Base-by-base conservation (phyloP, 345 rosid genomes). In the Euphorbia peplus region DNA sequence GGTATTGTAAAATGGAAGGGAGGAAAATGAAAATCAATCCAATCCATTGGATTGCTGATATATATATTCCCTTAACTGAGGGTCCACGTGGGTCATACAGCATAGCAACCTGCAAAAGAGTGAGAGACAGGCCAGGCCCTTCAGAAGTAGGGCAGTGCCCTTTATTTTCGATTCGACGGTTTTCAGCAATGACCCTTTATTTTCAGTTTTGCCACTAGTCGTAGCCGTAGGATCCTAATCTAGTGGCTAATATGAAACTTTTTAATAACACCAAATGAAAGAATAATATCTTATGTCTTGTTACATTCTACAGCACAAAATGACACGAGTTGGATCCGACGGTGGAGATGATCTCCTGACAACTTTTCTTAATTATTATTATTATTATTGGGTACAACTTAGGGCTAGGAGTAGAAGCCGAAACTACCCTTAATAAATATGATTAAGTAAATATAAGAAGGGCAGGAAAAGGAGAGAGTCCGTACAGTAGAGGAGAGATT, bases 151-250 rank as follows among this genome's bases (percentile, higher is more conserved):
- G 18, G 21, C 77, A 67, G 61, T 59, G 6, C 5, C 56, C 44
- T 51, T 24, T 50, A 39, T 47, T 61, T 63, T 64, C 75, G 82
- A 79, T 75, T 71, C 57, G 82, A 79, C 74, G 13, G 69, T 75
- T 59, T 29, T 24, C 48, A 22, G 21, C 4, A 19, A 5, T 44
- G 13, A n/a, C n/a, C n/a, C n/a, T n/a, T n/a, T 44, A 44, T 44
- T 44, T 44, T 5, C 2, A 44, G 10, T 3, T 35, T 35, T 35
- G 39, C 39, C 39, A 35, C 39, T 35, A 35, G 3, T 35, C 39
- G 39, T 35, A 39, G 42, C 42, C 42, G 11, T 39, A 39, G 2
- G n/a, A 42, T 26, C 26, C 22, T 64, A 63, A 67, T 75, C 79
- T 59, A 63, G 61, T 60, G 65, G 68, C 51, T 44, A 25, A 11